phyloP scores from a whole-genome alignment of 2,329 filamentous ascomycete genomes.

The Fusarium sterilihyphosum region DNA sequence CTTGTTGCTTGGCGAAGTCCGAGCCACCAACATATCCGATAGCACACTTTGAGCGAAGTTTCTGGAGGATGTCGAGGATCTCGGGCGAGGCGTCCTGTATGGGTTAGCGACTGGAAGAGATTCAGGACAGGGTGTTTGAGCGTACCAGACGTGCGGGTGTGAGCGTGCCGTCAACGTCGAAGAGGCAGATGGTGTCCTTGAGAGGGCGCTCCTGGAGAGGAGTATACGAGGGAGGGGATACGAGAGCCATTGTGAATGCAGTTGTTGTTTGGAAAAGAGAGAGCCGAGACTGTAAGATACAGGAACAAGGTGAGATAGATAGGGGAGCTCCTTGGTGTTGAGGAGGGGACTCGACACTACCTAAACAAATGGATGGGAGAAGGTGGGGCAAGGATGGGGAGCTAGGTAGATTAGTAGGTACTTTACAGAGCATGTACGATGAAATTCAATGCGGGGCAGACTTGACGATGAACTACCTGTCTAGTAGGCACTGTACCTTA shows the following conservation, averaged over 20 bases:
- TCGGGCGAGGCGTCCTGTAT: conserved; percentile 75
- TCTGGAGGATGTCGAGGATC: conserved; percentile 82
- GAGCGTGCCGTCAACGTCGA: conserved; percentile 95
- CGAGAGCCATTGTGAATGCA: conserved; percentile 52
- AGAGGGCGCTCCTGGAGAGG: conserved; percentile 84
- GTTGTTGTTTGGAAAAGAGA: conserved; percentile 1
- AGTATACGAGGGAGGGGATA: conserved; percentile 64
- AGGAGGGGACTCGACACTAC: conserved; percentile 18
- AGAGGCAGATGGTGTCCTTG: conserved; percentile 93
- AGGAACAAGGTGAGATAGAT: conserved; percentile 22
- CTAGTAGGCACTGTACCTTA: too few species aligned
- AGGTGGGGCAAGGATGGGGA: conserved; percentile 16
- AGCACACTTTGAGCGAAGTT: conserved; percentile 85
- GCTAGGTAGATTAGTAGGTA: background rate
- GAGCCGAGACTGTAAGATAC: background rate
- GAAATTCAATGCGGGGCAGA: conserved; percentile 23
- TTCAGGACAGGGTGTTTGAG: background rate
- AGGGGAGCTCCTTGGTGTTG: conserved; percentile 23
- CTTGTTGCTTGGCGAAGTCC: conserved; percentile 92
- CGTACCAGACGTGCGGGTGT: conserved; percentile 81
- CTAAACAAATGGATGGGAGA: conserved; percentile 4
- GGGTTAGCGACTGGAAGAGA: background rate
- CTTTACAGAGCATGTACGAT: conserved; percentile 4
- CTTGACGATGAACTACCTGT: background rate
- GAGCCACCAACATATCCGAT: conserved; percentile 95